These are phyloP conservation scores for Wickerhamiella infanticola DNA, from an alignment of 1,139 yeast species.

Conservation along the genomic window DNA sequence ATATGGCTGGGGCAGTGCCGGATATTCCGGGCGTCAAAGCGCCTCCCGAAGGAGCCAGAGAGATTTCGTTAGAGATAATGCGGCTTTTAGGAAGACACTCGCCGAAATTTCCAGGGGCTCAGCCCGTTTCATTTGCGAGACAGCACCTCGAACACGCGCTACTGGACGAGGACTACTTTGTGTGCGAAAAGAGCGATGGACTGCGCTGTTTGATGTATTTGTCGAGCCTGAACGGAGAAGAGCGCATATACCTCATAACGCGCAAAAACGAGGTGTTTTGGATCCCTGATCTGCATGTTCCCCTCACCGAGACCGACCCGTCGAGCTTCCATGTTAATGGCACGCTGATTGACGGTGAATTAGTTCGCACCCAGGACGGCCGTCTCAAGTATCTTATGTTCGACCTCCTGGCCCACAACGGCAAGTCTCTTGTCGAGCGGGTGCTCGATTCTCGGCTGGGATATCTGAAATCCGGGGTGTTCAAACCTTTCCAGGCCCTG, in stretches of 20 bases:
- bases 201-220: conserved; percentile 69
- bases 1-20: conserved; percentile 43
- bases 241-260: conserved; percentile 51
- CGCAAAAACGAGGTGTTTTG: conserved; percentile 76
- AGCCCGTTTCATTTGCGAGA: conserved; percentile 82
- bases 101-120: conserved; percentile 64
- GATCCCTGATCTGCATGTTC: conserved; percentile 76
- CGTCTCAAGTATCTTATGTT: conserved; percentile 74
- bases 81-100: conserved; percentile 37
- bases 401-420: conserved; percentile 79
- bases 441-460: conserved; percentile 72
- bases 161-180: conserved; percentile 55
- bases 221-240: conserved; percentile 37
- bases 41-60: conserved; percentile 54
- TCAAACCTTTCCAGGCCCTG: conserved; percentile 63
- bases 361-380: conserved; percentile 40
- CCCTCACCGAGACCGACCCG: conserved; percentile 40
- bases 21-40: conserved; percentile 70
- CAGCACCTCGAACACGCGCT: conserved; percentile 52
- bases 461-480: conserved; percentile 67
- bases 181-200: conserved; percentile 95
- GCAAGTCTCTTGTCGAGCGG: conserved; percentile 50
- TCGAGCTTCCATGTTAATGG: conserved; percentile 56
- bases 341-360: conserved; percentile 84
- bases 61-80: conserved; percentile 54